Evolutionary conservation across 2,329 filamentous ascomycete genomes (phyloP).

Genomic region (Penicillium rolfsii): DNA sequence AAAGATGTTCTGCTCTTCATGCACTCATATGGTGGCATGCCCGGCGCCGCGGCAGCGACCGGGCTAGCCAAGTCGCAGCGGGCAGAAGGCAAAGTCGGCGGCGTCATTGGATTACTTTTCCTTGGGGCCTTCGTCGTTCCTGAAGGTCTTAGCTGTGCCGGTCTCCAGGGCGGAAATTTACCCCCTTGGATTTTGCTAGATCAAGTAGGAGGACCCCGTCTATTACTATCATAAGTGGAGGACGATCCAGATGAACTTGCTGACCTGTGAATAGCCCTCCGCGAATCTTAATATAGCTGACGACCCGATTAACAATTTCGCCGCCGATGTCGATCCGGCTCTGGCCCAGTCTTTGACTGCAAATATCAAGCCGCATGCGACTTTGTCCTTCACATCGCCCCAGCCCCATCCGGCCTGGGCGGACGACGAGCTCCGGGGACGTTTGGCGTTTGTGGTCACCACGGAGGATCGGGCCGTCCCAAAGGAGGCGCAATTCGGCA

Average conservation of each 20-base stretch:
- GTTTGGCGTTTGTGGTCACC: slow-evolving; percentile 31
- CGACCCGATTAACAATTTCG: slow-evolving; percentile 21
- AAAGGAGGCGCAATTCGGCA: slow-evolving; percentile 28
- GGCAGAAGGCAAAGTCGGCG: slow-evolving; percentile 33
- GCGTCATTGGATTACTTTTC: slow-evolving; percentile 37
- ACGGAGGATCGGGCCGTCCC: slow-evolving; percentile 28
- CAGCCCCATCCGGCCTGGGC: slow-evolving; percentile 33
- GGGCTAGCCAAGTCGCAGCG: slow-evolving; percentile 33
- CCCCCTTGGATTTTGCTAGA: slow-evolving; percentile 32
- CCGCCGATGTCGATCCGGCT: slow-evolving; percentile 17
- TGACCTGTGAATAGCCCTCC: slow-evolving; percentile 9
- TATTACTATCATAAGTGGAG: background rate
- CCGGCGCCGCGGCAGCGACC: slow-evolving; percentile 33
- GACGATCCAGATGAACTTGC: background rate
- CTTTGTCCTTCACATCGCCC: slow-evolving; percentile 27
- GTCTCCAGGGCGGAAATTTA: slow-evolving; percentile 28
- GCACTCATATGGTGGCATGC: slow-evolving; percentile 41
- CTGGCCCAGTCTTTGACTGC: slow-evolving; percentile 7
- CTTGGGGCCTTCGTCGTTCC: slow-evolving; percentile 44
- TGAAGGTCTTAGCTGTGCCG: slow-evolving; percentile 34
- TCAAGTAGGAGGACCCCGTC: slow-evolving; percentile 18
- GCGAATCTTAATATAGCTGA: slow-evolving; percentile 19
- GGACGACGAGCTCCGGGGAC: slow-evolving; percentile 24
- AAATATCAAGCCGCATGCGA: slow-evolving; percentile 29
- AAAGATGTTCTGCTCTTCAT: slow-evolving; percentile 34